phyloP scores from a whole-genome alignment of 352 stramenopile species.

The Phytophthora quininea region DNA sequence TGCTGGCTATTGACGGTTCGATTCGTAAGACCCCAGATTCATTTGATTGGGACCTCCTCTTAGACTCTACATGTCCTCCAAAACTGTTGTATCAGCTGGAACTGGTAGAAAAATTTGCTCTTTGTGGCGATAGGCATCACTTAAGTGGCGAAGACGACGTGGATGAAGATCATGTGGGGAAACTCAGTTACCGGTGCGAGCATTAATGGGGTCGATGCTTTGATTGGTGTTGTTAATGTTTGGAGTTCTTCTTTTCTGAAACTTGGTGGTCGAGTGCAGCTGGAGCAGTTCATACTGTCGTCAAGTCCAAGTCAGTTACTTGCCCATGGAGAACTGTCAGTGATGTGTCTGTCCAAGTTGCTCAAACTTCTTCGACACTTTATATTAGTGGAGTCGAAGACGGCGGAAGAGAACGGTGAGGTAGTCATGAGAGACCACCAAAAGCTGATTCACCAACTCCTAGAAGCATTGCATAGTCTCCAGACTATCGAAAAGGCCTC shows the following conservation, averaged over 20 bases:
- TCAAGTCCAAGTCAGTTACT: slow-evolving; percentile 40
- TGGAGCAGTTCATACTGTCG: slow-evolving; percentile 61
- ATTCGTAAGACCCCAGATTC: slow-evolving; percentile 43
- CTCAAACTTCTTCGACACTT: slow-evolving; percentile 80
- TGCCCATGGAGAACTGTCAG: slow-evolving; percentile 47
- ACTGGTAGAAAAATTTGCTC: slow-evolving; percentile 62
- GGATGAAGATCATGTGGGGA: slow-evolving; percentile 17
- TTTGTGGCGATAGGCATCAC: slow-evolving; percentile 40
- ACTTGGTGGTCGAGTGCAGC: slow-evolving; percentile 61
- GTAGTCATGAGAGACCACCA: slow-evolving; percentile 25
- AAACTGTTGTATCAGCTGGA: slow-evolving; percentile 78
- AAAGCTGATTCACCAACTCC: slow-evolving; percentile 46
- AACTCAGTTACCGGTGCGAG: slow-evolving; percentile 1
- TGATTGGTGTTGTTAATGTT: slow-evolving; percentile 49
- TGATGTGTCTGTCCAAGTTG: slow-evolving; percentile 75
- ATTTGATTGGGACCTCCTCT: slow-evolving; percentile 66
- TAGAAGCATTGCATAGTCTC: slow-evolving; percentile 48
- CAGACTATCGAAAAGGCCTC: slow-evolving; percentile 28
- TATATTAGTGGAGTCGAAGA: slow-evolving; percentile 53
- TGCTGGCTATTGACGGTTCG: slow-evolving; percentile 73
- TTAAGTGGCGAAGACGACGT: slow-evolving; percentile 29
- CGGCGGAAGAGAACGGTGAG: slow-evolving; percentile 38
- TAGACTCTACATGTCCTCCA: slow-evolving; percentile 61
- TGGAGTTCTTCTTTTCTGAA: slow-evolving; percentile 67
- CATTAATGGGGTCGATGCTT: slow-evolving; percentile 22